phyloP scores from a whole-genome alignment of 116 monocot species.

The Posidonia oceanica region DNA sequence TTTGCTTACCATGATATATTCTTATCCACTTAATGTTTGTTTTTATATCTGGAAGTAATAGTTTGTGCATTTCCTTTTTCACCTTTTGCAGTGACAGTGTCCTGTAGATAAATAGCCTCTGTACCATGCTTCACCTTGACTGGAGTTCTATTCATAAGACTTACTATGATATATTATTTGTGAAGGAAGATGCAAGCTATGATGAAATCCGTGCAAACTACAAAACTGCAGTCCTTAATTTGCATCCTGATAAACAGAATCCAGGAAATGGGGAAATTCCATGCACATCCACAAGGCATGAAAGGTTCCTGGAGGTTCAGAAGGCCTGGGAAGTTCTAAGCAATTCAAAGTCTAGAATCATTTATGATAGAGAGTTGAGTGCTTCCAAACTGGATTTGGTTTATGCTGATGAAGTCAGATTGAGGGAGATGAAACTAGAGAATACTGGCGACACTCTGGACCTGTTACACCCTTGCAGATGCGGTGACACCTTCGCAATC shows the following conservation, averaged over 20 bases:
- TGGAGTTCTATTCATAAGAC: conserved; percentile 24
- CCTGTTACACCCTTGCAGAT: conserved; percentile 57
- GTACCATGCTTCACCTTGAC: conserved; percentile 4
- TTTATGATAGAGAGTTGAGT: conserved; percentile 53
- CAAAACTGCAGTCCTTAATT: conserved; percentile 51
- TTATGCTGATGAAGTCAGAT: conserved; percentile 36
- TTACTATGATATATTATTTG: conserved; percentile 55
- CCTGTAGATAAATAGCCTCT: not conserved
- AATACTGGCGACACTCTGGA: conserved; percentile 29
- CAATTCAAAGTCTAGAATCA: conserved; percentile 40
- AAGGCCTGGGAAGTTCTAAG: conserved; percentile 87
- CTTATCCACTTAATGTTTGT: no score
- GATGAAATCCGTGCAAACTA: conserved; percentile 65
- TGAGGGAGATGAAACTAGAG: conserved; percentile 54
- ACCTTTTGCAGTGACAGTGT: not conserved
- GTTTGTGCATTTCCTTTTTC: not conserved
- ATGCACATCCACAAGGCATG: not conserved
- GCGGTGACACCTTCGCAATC: conserved; percentile 66
- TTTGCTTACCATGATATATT: no score
- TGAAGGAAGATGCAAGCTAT: conserved; percentile 63
- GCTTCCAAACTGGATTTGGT: conserved; percentile 29
- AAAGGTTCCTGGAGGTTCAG: conserved; percentile 54
- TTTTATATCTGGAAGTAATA: no score
- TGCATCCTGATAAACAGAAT: conserved; percentile 71
- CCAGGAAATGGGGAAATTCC: not conserved